phyloP scores from a whole-genome alignment of 352 stramenopile species.

The Globisporangium takayamanum region DNA sequence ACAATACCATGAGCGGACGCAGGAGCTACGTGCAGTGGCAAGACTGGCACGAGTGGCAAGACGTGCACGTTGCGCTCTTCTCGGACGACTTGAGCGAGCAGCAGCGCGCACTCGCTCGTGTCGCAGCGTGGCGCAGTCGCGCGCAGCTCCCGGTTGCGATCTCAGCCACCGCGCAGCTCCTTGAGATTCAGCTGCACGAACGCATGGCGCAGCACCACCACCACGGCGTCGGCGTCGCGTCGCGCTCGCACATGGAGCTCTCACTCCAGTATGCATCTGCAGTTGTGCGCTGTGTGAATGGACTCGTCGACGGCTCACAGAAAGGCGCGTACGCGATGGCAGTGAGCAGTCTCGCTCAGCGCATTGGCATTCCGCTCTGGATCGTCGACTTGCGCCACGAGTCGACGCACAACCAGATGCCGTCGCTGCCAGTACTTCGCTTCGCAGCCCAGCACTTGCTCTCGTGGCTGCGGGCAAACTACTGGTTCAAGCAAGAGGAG shows the following conservation, averaged over 20 bases:
- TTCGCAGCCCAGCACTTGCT: constrained; percentile 84
- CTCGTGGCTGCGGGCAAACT: constrained; percentile 82
- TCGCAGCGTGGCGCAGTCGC: constrained; percentile 64
- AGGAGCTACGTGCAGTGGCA: constrained; percentile 49
- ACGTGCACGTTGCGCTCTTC: constrained; percentile 57
- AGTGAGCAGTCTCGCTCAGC: constrained; percentile 70
- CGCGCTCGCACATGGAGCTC: constrained; percentile 75
- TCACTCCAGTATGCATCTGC: constrained; percentile 58
- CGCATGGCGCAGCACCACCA: constrained; percentile 55
- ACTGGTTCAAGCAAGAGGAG: constrained; percentile 79
- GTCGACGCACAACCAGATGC: constrained; percentile 90
- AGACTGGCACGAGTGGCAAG: constrained; percentile 74
- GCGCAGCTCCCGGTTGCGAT: constrained; percentile 73
- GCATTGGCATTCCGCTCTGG: constrained; percentile 90
- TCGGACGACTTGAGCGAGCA: constrained; percentile 35
- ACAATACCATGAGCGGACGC: constrained; percentile 34
- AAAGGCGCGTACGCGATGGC: constrained; percentile 69
- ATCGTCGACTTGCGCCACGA: constrained; percentile 92
- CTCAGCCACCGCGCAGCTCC: constrained; percentile 64
- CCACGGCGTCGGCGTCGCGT: constrained; percentile 58
- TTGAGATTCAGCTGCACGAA: constrained; percentile 73
- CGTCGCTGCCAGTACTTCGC: constrained; percentile 82
- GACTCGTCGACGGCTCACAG: constrained; percentile 73
- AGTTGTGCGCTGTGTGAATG: constrained; percentile 80
- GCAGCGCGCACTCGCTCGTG: constrained; percentile 48